Conservation (phyloP, 2,329 filamentous ascomycete genomes). For the Fusarium papillatum region DNA sequence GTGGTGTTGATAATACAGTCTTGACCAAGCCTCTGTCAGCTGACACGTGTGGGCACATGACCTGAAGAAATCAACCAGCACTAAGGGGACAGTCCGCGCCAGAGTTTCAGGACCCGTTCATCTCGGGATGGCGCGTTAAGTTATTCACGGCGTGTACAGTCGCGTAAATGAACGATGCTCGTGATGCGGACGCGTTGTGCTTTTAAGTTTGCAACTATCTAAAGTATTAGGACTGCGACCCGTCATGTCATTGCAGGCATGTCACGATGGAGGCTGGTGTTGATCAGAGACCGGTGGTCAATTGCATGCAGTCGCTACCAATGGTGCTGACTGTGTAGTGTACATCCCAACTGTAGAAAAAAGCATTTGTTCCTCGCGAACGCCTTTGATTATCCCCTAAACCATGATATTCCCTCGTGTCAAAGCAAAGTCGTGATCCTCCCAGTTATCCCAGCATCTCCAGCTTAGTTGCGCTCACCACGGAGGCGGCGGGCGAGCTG, state of each 20-base stretch:
- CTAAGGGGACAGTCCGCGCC: neutral
- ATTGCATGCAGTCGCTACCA: constrained; percentile 41
- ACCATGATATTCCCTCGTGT: constrained; percentile 52
- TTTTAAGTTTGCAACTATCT: neutral
- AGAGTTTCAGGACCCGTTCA: neutral
- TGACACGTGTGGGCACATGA: neutral
- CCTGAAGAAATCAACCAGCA: neutral
- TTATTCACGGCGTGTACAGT: neutral
- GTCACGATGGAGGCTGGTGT: constrained; percentile 13
- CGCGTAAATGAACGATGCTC: neutral
- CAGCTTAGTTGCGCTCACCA: constrained; percentile 86
- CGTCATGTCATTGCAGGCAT: neutral
- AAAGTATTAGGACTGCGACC: neutral
- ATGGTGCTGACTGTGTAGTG: constrained; percentile 52
- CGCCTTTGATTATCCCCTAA: constrained; percentile 61
- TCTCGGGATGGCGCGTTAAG: neutral
- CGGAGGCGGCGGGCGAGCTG: constrained; percentile 96
- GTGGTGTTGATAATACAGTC: neutral
- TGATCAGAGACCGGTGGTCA: constrained; percentile 40
- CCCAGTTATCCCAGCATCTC: constrained; percentile 41
- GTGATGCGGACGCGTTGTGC: neutral
- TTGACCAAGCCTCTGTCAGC: neutral
- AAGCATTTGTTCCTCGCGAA: constrained; percentile 57
- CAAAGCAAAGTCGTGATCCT: constrained; percentile 59
- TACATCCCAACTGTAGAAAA: constrained; percentile 58